A percentile compares a stretch with the other conserved stretches of the same genome.
Evolutionary conservation across 768 basidiomycete genomes (phyloP).

Genomic region (Dioszegia aurantiaca): DNA sequence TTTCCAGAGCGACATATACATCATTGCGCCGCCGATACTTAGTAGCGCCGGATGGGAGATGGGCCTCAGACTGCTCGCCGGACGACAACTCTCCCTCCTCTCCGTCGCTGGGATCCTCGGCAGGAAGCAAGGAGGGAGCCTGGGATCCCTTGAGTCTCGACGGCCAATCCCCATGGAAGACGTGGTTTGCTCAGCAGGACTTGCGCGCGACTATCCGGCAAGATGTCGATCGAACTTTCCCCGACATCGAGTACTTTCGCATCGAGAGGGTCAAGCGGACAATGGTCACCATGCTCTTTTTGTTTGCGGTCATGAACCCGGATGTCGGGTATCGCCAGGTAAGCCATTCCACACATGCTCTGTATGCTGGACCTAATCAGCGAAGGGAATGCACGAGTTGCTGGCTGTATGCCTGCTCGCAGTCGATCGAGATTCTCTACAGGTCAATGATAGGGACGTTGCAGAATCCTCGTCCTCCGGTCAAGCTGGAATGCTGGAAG

Average conservation of each 20-base stretch:
- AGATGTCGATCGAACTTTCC: slow-evolving; percentile 97
- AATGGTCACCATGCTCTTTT: slow-evolving; percentile 80
- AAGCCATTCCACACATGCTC: slow-evolving; percentile 3
- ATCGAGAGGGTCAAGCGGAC: slow-evolving; percentile 68
- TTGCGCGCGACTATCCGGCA: slow-evolving; percentile 83
- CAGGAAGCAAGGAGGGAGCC: slow-evolving; percentile 8
- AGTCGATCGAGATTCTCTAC: slow-evolving; percentile 75
- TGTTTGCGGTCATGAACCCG: slow-evolving; percentile 74
- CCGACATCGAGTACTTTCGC: slow-evolving; percentile 91
- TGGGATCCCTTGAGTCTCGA: slow-evolving; percentile 51
- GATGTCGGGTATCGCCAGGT: slow-evolving; percentile 84
- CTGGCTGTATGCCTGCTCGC: slow-evolving; percentile 82
- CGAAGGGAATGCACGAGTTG: slow-evolving; percentile 88
- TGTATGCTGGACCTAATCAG: background rate
- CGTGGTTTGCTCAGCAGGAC: slow-evolving; percentile 87
- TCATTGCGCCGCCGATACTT: slow-evolving; percentile 41
- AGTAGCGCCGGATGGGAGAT: slow-evolving; percentile 48
- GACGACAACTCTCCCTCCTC: slow-evolving; percentile 13
- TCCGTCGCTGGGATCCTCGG: slow-evolving; percentile 3
- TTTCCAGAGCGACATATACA: slow-evolving; percentile 29
- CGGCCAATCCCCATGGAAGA: slow-evolving; percentile 84
- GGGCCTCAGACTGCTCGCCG: slow-evolving; percentile 49
- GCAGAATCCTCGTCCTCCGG: slow-evolving; percentile 1
- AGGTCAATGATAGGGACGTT: background rate
- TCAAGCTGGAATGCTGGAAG: slow-evolving; percentile 20